Conservation (phyloP, 495 filamentous ascomycete genomes). For the Geoglossum glabrum region DNA sequence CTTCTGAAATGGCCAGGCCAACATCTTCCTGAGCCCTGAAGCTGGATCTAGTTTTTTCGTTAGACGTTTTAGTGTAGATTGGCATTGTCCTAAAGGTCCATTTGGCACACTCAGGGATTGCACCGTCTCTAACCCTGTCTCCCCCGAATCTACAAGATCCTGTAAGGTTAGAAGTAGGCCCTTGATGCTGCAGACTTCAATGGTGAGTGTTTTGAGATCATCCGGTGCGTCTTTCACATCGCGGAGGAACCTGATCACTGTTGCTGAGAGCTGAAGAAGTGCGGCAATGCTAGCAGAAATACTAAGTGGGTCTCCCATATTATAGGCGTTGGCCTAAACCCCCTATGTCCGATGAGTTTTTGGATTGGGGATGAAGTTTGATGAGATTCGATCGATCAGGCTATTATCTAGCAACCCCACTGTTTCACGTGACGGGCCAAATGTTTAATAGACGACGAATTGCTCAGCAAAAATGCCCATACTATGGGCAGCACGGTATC, state of each 20-base stretch:
- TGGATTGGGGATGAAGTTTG: too few relatives aligned
- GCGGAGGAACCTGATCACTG: background rate
- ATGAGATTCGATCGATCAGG: too few relatives aligned
- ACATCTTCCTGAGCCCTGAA: background rate
- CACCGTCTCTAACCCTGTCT: background rate
- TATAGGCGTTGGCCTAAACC: too few relatives aligned
- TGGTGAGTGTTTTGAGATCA: background rate
- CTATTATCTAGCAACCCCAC: too few relatives aligned
- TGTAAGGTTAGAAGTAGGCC: background rate
- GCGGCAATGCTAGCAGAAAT: background rate
- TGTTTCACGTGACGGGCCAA: too few relatives aligned
- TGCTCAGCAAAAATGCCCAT: too few relatives aligned
- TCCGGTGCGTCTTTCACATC: constrained; percentile 1
- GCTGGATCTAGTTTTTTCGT: background rate
- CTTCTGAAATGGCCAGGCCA: background rate
- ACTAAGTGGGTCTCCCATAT: background rate
- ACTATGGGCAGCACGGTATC: too few relatives aligned
- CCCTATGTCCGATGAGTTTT: too few relatives aligned
- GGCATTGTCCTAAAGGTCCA: background rate
- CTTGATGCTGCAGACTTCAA: background rate
- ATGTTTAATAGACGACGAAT: too few relatives aligned
- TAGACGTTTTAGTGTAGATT: background rate
- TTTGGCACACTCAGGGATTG: background rate
- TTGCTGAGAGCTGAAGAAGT: background rate
- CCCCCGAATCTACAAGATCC: background rate